phyloP scores from a whole-genome alignment of 306 rosid species.

The Gillenia trifoliata region DNA sequence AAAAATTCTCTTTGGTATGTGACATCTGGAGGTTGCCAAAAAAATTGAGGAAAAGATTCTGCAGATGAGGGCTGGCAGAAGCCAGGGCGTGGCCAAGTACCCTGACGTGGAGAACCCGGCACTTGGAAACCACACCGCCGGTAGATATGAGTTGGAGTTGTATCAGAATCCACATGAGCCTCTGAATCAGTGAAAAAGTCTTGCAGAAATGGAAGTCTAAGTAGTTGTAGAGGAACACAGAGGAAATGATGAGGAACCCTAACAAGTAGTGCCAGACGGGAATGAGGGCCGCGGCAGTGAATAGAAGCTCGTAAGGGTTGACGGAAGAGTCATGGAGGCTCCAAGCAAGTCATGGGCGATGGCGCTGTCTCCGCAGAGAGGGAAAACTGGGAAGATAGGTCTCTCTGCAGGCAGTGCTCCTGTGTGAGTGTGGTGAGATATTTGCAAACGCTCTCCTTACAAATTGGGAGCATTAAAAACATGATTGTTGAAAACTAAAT shows the following conservation, averaged over 20 bases:
- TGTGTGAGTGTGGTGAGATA: neutral
- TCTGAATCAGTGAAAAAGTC: conserved; percentile 45
- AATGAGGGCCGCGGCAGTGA: conserved; percentile 35
- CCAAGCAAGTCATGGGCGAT: conserved; percentile 2
- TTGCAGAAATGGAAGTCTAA: conserved; percentile 50
- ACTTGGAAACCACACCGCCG: conserved; percentile 62
- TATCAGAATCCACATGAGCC: conserved; percentile 48
- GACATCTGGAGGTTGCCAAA: conserved; percentile 58
- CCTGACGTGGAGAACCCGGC: conserved; percentile 56
- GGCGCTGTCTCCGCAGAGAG: neutral
- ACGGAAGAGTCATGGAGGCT: neutral
- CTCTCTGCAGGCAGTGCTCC: neutral
- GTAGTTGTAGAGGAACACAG: conserved; percentile 46
- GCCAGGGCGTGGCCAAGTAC: conserved; percentile 71
- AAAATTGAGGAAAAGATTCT: conserved; percentile 62
- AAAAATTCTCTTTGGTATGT: conserved; percentile 41
- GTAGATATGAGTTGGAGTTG: conserved; percentile 43
- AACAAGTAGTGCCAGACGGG: conserved; percentile 43
- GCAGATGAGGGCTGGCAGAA: conserved; percentile 74
- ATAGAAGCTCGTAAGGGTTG: conserved; percentile 36
- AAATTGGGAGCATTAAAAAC: neutral
- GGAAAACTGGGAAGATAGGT: neutral
- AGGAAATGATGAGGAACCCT: conserved; percentile 12
- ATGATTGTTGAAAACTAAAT: neutral
- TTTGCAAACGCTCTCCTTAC: neutral